Evolutionary conservation across 2,329 filamentous ascomycete genomes (phyloP), one percentile per base, ranked within the genome.

Genomic region (Grosmannia penicillata): DNA sequence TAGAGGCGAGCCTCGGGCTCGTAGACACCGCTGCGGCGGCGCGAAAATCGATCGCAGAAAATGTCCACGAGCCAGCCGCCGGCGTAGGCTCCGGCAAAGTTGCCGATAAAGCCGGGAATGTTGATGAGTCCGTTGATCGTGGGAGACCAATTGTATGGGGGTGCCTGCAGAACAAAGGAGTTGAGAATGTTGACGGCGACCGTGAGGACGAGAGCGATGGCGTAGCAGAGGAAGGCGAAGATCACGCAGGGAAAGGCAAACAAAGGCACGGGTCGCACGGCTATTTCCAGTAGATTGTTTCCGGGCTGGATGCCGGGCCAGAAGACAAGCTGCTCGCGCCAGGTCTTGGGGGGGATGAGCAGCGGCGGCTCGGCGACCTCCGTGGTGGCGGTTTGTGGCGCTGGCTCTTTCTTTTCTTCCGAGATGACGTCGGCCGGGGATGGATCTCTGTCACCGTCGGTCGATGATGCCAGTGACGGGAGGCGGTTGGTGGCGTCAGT

Each of bases 1-100:
- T 57, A 55, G 27, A 50, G 45, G 15, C 50, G 36, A 13, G 18
- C 14, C 36, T 38, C 36, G 28, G 36, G 36, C 36, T 38, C 36
- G 23, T 26, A 38, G 41, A 58, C 51, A 22, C 60, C 60, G 22
- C 55, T 62, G 11, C 56, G 25, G 21, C 29, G 27, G 10, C 17
- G 14, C 28, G 33, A 10, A 7, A 14, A 19, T 18, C 25, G 9
- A 41, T 59, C 56, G 28, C 56, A 60, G 45, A 60, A 65, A 8
- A 49, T 40, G 41, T 66, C 62, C 1, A 64, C 59, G 17, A 61
- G 47, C 49, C 56, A 57, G 11, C 63, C 63, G 18, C 63, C 62
- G 4, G 56, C 51, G 39, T 52, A 60, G 22, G 59, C 53, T 5
- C 63, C 63, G 26, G 57, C 42, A 3, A 65, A 24, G 37, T 66